These are phyloP conservation scores for Peterozyma xylosa DNA, from an alignment of 805 yeast genomes.

Conservation along the genomic window DNA sequence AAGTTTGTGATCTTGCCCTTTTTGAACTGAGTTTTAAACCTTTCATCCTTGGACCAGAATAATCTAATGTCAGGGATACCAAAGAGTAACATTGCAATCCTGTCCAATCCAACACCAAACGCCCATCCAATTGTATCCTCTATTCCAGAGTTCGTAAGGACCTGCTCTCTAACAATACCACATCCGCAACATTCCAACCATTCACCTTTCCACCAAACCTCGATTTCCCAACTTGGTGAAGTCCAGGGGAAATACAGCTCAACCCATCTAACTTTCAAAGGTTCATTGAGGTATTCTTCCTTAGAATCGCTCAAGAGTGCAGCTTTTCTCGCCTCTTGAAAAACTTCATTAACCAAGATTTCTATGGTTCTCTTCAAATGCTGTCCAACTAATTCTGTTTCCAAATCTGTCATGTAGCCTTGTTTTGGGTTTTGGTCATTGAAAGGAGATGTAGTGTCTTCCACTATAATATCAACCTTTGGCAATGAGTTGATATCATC, in stretches of 20 bases:
- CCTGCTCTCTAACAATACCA: conserved; percentile 80
- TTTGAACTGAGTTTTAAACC: conserved; percentile 69
- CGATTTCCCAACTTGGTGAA: conserved; percentile 96
- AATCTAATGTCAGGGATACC: conserved; percentile 93
- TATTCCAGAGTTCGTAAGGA: conserved; percentile 65
- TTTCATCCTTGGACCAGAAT: conserved; percentile 81
- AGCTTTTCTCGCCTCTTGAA: conserved; percentile 59
- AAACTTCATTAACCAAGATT: conserved; percentile 72
- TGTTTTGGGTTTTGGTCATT: conserved; percentile 73
- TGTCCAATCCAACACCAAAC: conserved; percentile 90
- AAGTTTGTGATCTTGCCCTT: conserved; percentile 62
- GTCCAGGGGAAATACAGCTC: conserved; percentile 98
- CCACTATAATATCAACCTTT: conserved; percentile 60
- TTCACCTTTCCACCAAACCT: conserved; percentile 97
- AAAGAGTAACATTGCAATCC: conserved; percentile 92
- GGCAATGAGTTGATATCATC: conserved; percentile 63
- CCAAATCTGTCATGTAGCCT: conserved; percentile 58
- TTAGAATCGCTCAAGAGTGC: conserved; percentile 55
- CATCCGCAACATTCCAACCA: conserved; percentile 98
- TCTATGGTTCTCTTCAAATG: conserved; percentile 88
- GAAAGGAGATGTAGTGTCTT: conserved; percentile 58
- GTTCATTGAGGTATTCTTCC: conserved; percentile 58
- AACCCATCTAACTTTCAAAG: conserved; percentile 86
- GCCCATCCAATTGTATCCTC: conserved; percentile 86
- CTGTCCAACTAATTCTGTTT: conserved; percentile 59